These are phyloP conservation scores for Flaveria bidentis DNA, from an alignment of 129 eudicot species.

Conservation along the genomic window DNA sequence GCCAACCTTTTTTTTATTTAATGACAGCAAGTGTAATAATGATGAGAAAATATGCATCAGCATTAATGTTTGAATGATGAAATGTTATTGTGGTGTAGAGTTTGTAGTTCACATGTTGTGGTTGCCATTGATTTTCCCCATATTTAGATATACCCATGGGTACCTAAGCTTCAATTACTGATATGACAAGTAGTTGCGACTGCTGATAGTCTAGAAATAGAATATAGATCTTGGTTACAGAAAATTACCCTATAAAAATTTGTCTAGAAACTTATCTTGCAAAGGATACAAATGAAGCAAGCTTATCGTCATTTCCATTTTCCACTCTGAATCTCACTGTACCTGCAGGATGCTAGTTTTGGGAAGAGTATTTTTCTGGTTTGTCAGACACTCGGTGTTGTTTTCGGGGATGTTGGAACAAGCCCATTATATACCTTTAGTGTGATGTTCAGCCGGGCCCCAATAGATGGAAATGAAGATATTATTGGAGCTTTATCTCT, in stretches of 20 bases:
- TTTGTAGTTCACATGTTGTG: conserved; percentile 6
- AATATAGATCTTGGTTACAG: background rate
- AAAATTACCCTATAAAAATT: background rate
- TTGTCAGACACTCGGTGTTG: conserved; percentile 91
- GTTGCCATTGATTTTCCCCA: conserved; percentile 4
- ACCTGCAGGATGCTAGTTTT: conserved; percentile 65
- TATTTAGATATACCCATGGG: conserved; percentile 15
- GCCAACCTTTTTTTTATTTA: background rate
- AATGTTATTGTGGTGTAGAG: conserved; percentile 12
- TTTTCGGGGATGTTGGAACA: conserved; percentile 97
- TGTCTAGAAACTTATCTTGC: conserved; percentile 13
- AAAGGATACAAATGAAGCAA: conserved; percentile 17
- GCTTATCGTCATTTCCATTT: conserved; percentile 8
- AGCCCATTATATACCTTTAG: conserved; percentile 92
- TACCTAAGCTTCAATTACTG: conserved; percentile 16
- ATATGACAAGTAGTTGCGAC: conserved; percentile 1
- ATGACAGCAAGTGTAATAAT: conserved; percentile 8
- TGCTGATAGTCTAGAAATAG: conserved; percentile 9
- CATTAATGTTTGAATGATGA: background rate
- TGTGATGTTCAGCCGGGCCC: conserved; percentile 98
- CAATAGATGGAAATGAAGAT: conserved; percentile 71
- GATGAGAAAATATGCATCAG: conserved; percentile 11
- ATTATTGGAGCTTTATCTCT: conserved; percentile 91
- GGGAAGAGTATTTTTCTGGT: conserved; percentile 62
- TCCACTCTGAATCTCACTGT: conserved; percentile 28